phyloP scores from a whole-genome alignment of 1,139 yeast species.

The Kazachstania sp. region DNA sequence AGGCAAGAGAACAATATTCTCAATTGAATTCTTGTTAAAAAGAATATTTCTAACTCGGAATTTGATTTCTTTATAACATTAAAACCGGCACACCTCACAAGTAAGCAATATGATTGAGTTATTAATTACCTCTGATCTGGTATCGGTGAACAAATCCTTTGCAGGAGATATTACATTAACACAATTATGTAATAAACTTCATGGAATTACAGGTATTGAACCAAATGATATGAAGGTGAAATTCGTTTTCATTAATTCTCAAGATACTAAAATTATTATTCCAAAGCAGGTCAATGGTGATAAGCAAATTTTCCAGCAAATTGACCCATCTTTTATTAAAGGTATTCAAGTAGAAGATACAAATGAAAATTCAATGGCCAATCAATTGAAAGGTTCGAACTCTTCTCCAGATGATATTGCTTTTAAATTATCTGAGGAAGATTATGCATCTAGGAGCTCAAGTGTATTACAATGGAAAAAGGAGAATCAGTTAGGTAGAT shows the following conservation, averaged over 20 bases:
- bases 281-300: neutral
- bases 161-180: constrained; percentile 55
- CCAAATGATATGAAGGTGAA: constrained; percentile 29
- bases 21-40: no score
- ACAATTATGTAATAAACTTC: constrained; percentile 51
- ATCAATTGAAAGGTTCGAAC: constrained; percentile 33
- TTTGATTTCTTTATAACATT: no score
- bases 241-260: constrained; percentile 6
- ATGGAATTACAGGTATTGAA: constrained; percentile 71
- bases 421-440: constrained; percentile 55
- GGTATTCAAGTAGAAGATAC: constrained; percentile 45
- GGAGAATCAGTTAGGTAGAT: constrained; percentile 59
- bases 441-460: constrained; percentile 51
- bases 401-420: constrained; percentile 31
- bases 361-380: constrained; percentile 43
- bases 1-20: no score
- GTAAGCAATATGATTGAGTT: constrained; percentile 7
- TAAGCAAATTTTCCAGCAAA: neutral
- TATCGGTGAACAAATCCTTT: constrained; percentile 29
- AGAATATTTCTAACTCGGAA: no score
- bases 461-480: constrained; percentile 75
- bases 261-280: neutral
- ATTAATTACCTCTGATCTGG: constrained; percentile 14
- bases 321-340: neutral
- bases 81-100: no score